Evolutionary conservation across 495 filamentous ascomycete species (phyloP).

Genomic region (Neurospora africana): DNA sequence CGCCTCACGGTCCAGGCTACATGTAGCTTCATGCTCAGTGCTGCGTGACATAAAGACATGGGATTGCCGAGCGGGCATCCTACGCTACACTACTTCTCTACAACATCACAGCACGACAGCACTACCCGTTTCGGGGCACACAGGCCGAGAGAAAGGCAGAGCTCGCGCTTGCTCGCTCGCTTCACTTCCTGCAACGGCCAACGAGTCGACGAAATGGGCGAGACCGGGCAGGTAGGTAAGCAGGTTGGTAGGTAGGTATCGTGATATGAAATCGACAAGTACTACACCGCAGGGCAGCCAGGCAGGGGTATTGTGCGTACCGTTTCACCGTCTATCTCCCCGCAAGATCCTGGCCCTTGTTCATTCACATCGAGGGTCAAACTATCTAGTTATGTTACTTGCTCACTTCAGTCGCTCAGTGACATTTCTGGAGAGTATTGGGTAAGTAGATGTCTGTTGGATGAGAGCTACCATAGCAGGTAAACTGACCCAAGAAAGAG

Average conservation of each 20-base stretch:
- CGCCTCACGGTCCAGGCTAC: not conserved
- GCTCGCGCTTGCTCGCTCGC: not conserved
- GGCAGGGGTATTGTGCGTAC: not conserved
- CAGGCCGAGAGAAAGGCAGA: not conserved
- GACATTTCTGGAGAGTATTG: not conserved
- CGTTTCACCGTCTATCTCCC: not conserved
- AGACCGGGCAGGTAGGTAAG: not conserved
- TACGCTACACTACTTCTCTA: not conserved
- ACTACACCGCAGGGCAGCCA: not conserved
- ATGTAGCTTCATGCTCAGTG: not conserved
- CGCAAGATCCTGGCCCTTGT: not conserved
- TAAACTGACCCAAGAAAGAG: not conserved
- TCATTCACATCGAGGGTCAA: not conserved
- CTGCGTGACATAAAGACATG: not conserved
- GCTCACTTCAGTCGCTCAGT: not conserved
- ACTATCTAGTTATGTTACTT: not conserved
- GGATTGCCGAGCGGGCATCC: not conserved
- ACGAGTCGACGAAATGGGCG: not conserved
- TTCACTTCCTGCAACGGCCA: not conserved
- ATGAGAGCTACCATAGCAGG: not conserved
- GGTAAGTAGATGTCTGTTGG: not conserved
- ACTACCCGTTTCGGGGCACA: not conserved
- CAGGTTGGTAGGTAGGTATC: not conserved
- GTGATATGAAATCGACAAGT: not conserved
- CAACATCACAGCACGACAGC: not conserved